Evolutionary conservation across 2,329 filamentous ascomycete genomes (phyloP).

Genomic region (Shiraia sp.): DNA sequence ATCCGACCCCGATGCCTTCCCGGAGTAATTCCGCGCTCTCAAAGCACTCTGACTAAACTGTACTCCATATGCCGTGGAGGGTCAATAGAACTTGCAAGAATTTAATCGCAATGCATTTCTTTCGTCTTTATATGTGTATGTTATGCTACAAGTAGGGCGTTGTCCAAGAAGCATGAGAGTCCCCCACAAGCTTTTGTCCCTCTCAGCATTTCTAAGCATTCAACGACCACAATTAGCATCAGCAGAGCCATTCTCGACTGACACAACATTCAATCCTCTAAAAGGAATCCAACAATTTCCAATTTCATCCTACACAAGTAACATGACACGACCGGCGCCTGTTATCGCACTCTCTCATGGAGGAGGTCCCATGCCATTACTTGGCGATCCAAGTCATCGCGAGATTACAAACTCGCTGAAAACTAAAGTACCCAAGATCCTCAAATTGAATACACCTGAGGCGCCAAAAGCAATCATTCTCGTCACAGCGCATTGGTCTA

Average conservation of each 20-base stretch:
- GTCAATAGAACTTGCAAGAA: too few relatives aligned
- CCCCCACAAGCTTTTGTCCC: constrained; percentile 10
- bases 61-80: too few relatives aligned
- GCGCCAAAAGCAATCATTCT: constrained; percentile 59
- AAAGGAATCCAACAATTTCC: constrained; percentile 31
- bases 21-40: constrained; percentile 28
- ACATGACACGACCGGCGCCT: constrained; percentile 43
- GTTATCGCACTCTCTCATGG: constrained; percentile 48
- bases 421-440: constrained; percentile 58
- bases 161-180: constrained; percentile 20
- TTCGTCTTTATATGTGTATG: neutral
- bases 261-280: constrained; percentile 30
- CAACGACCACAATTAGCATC: constrained; percentile 5
- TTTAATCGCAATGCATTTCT: constrained; percentile 6
- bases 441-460: constrained; percentile 57
- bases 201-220: constrained; percentile 14
- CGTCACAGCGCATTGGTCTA: constrained; percentile 64
- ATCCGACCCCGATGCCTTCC: constrained; percentile 1
- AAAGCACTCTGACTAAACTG: constrained; percentile 19
- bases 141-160: neutral
- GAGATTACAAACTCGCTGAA: constrained; percentile 57
- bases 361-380: constrained; percentile 60
- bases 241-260: constrained; percentile 11
- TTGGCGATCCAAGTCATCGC: constrained; percentile 59
- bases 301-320: constrained; percentile 21